These are phyloP conservation scores for Claviceps citrina DNA, from an alignment of 2,329 filamentous ascomycete genomes.

Conservation along the genomic window DNA sequence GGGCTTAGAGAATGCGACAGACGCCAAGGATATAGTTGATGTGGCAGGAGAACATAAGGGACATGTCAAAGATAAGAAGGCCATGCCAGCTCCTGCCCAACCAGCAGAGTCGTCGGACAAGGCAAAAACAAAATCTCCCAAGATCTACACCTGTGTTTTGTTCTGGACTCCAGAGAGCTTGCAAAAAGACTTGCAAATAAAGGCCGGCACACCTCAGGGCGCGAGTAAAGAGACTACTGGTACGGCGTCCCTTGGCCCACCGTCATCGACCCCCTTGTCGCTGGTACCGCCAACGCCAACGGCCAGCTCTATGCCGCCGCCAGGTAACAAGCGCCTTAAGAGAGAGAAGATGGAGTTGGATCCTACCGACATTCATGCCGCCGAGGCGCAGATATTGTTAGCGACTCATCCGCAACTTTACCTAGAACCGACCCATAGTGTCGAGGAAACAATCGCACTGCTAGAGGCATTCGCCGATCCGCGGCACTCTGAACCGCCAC, in stretches of 20 bases:
- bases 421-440: slow-evolving; percentile 57
- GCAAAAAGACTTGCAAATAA: slow-evolving; percentile 59
- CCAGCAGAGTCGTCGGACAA: slow-evolving; percentile 26
- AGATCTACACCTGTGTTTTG: slow-evolving; percentile 63
- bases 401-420: slow-evolving; percentile 60
- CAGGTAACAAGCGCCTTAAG: slow-evolving; percentile 58
- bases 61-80: slow-evolving; percentile 40
- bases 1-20: slow-evolving; percentile 15
- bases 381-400: slow-evolving; percentile 61
- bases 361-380: slow-evolving; percentile 52
- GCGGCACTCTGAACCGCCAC: slow-evolving; percentile 59
- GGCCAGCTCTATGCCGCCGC: slow-evolving; percentile 39
- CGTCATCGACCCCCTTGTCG: slow-evolving; percentile 47
- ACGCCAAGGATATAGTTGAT: slow-evolving; percentile 21
- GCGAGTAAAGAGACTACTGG: slow-evolving; percentile 18
- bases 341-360: slow-evolving; percentile 62
- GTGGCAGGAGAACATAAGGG: slow-evolving; percentile 13
- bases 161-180: slow-evolving; percentile 67
- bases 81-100: slow-evolving; percentile 36
- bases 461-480: slow-evolving; percentile 61
- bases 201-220: slow-evolving; percentile 53
- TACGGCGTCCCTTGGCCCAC: slow-evolving; percentile 36
- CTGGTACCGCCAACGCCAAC: slow-evolving; percentile 47
- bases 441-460: slow-evolving; percentile 54
- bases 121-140: slow-evolving; percentile 35